Base-by-base conservation (phyloP, 176 grass and related monocot genomes). In the Cenchrus fungigraminus region DNA sequence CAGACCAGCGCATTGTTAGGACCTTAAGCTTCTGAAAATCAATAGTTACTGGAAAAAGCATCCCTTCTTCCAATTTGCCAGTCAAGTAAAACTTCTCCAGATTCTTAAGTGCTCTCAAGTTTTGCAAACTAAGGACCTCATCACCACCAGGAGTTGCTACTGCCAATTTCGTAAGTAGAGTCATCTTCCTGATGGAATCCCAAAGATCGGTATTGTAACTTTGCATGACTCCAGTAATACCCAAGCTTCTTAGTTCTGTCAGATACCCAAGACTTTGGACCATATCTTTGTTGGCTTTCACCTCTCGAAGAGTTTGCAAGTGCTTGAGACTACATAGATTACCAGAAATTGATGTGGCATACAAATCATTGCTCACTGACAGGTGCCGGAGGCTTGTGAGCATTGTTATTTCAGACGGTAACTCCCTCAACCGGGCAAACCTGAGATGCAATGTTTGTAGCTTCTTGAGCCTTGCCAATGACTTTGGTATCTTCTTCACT, bases 331-430 rank as follows among this genome's bases (percentile, higher is more conserved):
- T 3, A 2, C 43, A 16, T 6, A 79, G 64, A 25, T 64, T 79
- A 6, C 76, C 58, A 13, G 43, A 15, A 47, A 79, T 63, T 2
- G 43, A 79, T 49, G 76, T 63, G 58, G 42, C 58, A 79, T 64
- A 64, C 44, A 79, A 6, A 20, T 12, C n/a, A 20, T 47, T 45
- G 15, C 58, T 78, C 12, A 60, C 57, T 14, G 34, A 78, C 11
- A 79, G 51, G 67, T 86, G 40, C 5, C 52, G 46, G 12, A 86
- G 84, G 34, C 49, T 72, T 58, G 49, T 79, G 43, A 86, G 75
- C 64, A 13, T 16, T 8, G 3, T 59, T 42, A 86, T 45, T 79
- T 72, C 76, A n/a, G 25, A 2, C 16, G 84, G 84, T 76, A 86
- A 72, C 19, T 63, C 59, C 9, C 8, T 3, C 58, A 80, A 54